phyloP scores from a whole-genome alignment of 2,329 filamentous ascomycete species.

The Cordyceps farinosa region DNA sequence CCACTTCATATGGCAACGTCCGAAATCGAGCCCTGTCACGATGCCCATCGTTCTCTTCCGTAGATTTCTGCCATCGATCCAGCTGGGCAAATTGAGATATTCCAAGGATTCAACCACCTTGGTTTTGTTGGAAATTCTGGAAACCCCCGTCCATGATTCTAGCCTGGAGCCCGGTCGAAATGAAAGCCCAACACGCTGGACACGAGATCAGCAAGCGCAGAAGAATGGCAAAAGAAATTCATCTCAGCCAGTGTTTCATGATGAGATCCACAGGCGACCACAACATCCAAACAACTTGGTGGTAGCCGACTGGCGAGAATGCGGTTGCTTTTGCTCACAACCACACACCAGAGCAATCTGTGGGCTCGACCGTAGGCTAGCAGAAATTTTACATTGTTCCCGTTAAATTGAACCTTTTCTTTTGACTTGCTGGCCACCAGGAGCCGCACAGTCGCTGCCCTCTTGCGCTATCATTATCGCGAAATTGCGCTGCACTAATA shows the following conservation, averaged over 20 bases:
- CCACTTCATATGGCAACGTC: not conserved
- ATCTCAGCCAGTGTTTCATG: conserved; percentile 2
- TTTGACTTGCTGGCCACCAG: not conserved
- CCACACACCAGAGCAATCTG: not conserved
- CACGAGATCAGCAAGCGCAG: not conserved
- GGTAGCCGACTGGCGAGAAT: not conserved
- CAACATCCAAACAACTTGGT: not conserved
- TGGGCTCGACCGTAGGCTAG: not conserved
- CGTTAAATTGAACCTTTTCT: not conserved
- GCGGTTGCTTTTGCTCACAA: not conserved
- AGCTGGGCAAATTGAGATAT: too few relatives aligned
- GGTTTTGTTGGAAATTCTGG: too few relatives aligned
- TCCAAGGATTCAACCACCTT: not conserved
- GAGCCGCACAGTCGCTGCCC: not conserved
- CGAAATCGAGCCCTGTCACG: conserved; percentile 4
- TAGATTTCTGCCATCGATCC: not conserved
- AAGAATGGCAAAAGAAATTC: not conserved
- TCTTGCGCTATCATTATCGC: not conserved
- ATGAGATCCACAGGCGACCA: not conserved
- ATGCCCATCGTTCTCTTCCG: not conserved
- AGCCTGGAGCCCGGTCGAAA: too few relatives aligned
- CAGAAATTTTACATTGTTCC: not conserved
- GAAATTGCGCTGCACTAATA: not conserved
- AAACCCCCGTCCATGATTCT: too few relatives aligned
- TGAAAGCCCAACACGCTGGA: too few relatives aligned